A percentile compares a stretch with the other conserved stretches of the same genome.
These are phyloP conservation scores for Groenewaldozyma auringiensis DNA, from an alignment of 1,139 yeast genomes.

Conservation along the genomic window DNA sequence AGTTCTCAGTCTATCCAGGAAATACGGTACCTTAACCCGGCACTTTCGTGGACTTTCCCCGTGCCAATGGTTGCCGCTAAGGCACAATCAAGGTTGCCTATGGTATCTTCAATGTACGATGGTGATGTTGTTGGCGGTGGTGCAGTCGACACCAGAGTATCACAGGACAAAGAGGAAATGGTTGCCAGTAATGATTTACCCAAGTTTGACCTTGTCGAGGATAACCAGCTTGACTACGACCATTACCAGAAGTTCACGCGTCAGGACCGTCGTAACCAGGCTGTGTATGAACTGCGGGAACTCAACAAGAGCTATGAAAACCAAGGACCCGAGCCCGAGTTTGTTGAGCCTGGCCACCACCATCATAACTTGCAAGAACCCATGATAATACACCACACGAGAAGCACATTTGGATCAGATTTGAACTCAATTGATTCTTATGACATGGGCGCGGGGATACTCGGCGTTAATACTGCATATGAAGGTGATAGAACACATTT, in stretches of 20 bases:
- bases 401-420: not conserved
- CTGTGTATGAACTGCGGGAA: not conserved
- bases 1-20: conserved; percentile 16
- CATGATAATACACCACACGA: not conserved
- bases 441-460: not conserved
- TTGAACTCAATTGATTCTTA: not conserved
- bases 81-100: conserved; percentile 23
- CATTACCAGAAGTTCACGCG: conserved; percentile 12
- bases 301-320: not conserved
- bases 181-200: not conserved
- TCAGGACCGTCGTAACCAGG: not conserved
- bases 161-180: not conserved
- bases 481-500: conserved; percentile 1
- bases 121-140: conserved; percentile 2
- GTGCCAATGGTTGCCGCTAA: conserved; percentile 32
- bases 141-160: not conserved
- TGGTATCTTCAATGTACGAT: conserved; percentile 14
- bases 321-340: not conserved
- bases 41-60: conserved; percentile 23
- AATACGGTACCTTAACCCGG: conserved; percentile 29
- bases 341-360: too few species aligned
- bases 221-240: conserved; percentile 25
- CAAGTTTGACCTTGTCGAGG: conserved; percentile 26
- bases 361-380: too few species aligned
- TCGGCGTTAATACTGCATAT: not conserved